Percentiles rank a stretch among this genome's conserved stretches.
phyloP scores from a whole-genome alignment of 805 yeast species.

The Candida pseudofarinosa region DNA sequence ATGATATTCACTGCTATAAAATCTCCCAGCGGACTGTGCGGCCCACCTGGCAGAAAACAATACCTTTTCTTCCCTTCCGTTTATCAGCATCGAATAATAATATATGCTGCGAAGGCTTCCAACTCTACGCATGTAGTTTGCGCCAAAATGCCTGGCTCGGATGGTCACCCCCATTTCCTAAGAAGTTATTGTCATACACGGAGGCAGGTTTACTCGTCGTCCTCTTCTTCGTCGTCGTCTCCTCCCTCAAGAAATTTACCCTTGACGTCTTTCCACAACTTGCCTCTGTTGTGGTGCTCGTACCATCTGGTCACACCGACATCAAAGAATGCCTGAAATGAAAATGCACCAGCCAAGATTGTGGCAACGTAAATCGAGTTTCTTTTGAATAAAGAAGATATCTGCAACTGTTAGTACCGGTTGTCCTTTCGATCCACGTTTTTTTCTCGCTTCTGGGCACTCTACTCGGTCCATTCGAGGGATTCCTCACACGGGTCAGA shows the following conservation, averaged over 20 bases:
- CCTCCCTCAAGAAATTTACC: constrained; percentile 51
- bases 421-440: too few species aligned
- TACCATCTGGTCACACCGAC: constrained; percentile 64
- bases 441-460: too few species aligned
- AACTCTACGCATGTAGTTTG: not conserved
- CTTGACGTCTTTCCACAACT: constrained; percentile 81
- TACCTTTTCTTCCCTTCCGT: not conserved
- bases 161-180: not conserved
- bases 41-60: not conserved
- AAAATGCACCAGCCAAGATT: constrained; percentile 78
- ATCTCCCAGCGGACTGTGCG: not conserved
- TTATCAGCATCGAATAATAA: not conserved
- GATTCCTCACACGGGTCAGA: too few species aligned
- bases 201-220: constrained; percentile 10
- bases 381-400: constrained; percentile 60
- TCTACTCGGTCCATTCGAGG: too few species aligned
- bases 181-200: not conserved
- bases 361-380: constrained; percentile 85
- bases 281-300: constrained; percentile 77
- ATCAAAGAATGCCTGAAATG: constrained; percentile 77
- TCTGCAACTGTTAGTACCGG: constrained; percentile 9
- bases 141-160: not conserved
- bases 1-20: not conserved
- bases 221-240: constrained; percentile 60
- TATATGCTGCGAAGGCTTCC: not conserved